phyloP scores from a whole-genome alignment of 805 yeast species.

The Kodamaea kaohsiungensis region DNA sequence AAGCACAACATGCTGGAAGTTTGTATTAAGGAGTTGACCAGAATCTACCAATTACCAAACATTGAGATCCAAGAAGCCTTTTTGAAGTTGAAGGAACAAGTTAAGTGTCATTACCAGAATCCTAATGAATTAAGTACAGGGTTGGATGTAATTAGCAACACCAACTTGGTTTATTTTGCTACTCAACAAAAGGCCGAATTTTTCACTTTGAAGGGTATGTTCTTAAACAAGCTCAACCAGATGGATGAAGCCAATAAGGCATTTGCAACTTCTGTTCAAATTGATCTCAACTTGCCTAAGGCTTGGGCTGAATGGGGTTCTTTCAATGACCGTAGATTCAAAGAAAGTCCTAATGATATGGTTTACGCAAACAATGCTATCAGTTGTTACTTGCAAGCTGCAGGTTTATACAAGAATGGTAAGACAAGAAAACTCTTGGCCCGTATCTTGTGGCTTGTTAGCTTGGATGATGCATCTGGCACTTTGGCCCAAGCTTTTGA shows the following conservation, averaged over 20 bases:
- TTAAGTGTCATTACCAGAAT: constrained; percentile 94
- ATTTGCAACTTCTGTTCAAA: constrained; percentile 96
- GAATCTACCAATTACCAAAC: constrained; percentile 93
- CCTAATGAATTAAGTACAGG: constrained; percentile 91
- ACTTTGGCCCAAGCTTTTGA: constrained; percentile 86
- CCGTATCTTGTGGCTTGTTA: constrained; percentile 88
- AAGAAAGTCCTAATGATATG: constrained; percentile 79
- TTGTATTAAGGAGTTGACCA: constrained; percentile 86
- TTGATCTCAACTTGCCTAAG: constrained; percentile 89
- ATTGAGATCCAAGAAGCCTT: constrained; percentile 98
- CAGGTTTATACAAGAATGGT: constrained; percentile 90
- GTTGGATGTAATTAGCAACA: constrained; percentile 92
- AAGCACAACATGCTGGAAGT: constrained; percentile 97
- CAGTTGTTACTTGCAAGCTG: constrained; percentile 95
- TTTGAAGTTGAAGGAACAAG: constrained; percentile 92
- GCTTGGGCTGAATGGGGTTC: constrained; percentile 99
- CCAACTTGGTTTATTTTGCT: constrained; percentile 93
- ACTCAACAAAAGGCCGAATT: constrained; percentile 98
- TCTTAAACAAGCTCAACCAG: constrained; percentile 84
- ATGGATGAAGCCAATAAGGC: constrained; percentile 97
- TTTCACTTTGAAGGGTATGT: constrained; percentile 97
- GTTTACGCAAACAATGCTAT: constrained; percentile 90
- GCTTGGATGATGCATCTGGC: constrained; percentile 84
- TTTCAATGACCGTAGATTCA: constrained; percentile 85
- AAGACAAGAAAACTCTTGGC: constrained; percentile 87